Conservation (phyloP, 2,329 filamentous ascomycete genomes). For the Colletotrichum orbiculare region DNA sequence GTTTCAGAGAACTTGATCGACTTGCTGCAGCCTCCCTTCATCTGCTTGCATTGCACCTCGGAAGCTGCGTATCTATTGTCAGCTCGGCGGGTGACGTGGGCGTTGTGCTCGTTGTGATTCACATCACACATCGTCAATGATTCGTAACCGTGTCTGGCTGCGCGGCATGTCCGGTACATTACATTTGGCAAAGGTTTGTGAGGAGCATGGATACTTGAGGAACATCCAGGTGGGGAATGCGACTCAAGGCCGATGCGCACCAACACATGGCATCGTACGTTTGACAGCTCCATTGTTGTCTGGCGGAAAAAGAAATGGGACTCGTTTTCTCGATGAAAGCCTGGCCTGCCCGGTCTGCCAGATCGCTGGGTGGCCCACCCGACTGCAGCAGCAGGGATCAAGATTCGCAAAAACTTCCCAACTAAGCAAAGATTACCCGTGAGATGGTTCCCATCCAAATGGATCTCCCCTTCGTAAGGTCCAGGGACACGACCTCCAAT, state of each 20-base stretch:
- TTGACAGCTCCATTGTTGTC: slow-evolving; percentile 33
- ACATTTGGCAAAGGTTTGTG: background rate
- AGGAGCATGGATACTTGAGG: slow-evolving; percentile 13
- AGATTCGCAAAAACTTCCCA: slow-evolving; percentile 35
- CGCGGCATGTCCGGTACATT: slow-evolving; percentile 27
- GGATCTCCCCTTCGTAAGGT: slow-evolving; percentile 20
- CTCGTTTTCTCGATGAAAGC: slow-evolving; percentile 32
- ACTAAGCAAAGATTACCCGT: slow-evolving; percentile 35
- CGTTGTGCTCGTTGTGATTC: background rate
- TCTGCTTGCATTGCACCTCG: slow-evolving; percentile 26
- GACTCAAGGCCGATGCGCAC: slow-evolving; percentile 20
- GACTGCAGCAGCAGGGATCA: slow-evolving; percentile 27
- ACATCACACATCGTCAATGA: slow-evolving; percentile 1
- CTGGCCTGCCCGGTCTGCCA: slow-evolving; percentile 35
- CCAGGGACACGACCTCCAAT: slow-evolving; percentile 24
- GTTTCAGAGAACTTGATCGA: slow-evolving; percentile 36
- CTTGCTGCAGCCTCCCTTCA: slow-evolving; percentile 32
- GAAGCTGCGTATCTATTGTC: slow-evolving; percentile 9
- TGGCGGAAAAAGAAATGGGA: slow-evolving; percentile 29
- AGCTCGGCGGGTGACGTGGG: slow-evolving; percentile 18
- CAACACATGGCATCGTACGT: slow-evolving; percentile 35
- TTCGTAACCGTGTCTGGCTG: slow-evolving; percentile 14
- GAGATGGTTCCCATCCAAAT: slow-evolving; percentile 28
- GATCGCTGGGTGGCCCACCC: slow-evolving; percentile 34
- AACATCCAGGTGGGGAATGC: slow-evolving; percentile 18